A percentile compares a stretch with the other conserved stretches of the same genome.
phyloP scores from a whole-genome alignment of 139 green algal genomes.

The Chlamydomonas eustigma region DNA sequence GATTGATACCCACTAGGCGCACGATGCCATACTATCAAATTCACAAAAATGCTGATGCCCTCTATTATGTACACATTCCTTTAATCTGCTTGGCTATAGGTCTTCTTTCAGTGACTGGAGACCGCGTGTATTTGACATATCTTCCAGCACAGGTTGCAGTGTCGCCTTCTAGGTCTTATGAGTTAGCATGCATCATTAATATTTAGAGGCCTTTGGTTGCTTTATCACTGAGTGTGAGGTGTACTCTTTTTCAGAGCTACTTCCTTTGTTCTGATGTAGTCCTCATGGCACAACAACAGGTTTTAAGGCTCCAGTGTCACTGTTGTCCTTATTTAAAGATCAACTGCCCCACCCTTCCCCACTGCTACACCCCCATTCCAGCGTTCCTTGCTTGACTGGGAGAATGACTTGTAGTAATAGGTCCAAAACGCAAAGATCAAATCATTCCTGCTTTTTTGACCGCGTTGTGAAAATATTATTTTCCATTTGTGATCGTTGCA shows the following conservation, averaged over 20 bases:
- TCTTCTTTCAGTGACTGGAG: neutral
- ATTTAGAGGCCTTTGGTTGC: too few species aligned
- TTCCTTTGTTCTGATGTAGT: neutral
- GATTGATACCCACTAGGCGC: slow-evolving; percentile 72
- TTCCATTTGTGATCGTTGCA: neutral
- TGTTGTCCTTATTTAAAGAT: neutral
- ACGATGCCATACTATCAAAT: neutral
- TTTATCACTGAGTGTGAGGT: neutral
- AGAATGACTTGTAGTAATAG: slow-evolving; percentile 63
- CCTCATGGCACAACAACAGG: neutral
- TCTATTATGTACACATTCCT: neutral
- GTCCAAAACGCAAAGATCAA: slow-evolving; percentile 54
- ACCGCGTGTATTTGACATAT: neutral
- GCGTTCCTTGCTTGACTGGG: slow-evolving; percentile 25
- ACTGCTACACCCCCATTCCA: too few species aligned
- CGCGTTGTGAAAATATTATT: neutral
- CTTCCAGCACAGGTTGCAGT: neutral
- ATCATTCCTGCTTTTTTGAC: slow-evolving; percentile 33
- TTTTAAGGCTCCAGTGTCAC: neutral
- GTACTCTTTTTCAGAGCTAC: neutral
- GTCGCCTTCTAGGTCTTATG: too few species aligned
- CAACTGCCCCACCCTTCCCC: too few species aligned
- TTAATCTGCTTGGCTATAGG: neutral
- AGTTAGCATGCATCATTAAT: too few species aligned
- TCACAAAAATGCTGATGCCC: neutral